Base-by-base conservation (phyloP, 345 rosid genomes). In the Physaria fendleri region DNA sequence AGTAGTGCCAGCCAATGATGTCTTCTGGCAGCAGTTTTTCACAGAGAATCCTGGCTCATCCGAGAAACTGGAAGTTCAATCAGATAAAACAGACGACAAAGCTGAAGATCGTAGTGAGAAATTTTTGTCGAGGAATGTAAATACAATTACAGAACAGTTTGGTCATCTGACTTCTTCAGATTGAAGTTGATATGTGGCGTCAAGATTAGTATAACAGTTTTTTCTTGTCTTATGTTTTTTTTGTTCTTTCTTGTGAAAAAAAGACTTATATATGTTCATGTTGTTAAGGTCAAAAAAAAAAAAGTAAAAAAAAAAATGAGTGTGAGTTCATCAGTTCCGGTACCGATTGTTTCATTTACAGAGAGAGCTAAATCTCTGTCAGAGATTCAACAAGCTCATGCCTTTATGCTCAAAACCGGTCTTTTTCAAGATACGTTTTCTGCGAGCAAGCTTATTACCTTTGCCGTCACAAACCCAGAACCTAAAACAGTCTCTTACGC, bases 1-100 rank as follows among this genome's bases (percentile, higher is more conserved):
- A 22, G 70, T 67, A 28, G 62, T 84, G 48, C 97, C 92, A 55
- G 86, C 54, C 28, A 93, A 93, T 67, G 99, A 93, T 77, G 75
- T 83, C 23, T 93, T 93, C 68, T 93, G 97, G 97, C 88, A 87
- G 62, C 97, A 93, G 76, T 81, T 90, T 78, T 83, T 93, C 75
- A n/a, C n/a, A n/a, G 97, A 93, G 77, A 85, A 81, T 74, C 99
- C 99, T 9, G 95, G 94, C 54, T 74, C 91, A 39, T 66, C 79
- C 0, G 90, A 85, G 4, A 48, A 71, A 15, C 77, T 77, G 44
- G 96, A 82, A 76, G 87, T 74, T 74, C 88, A 84, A 51, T 77
- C 82, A 33, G 87, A 84, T 64, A 79, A 77, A 43, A 82, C 76
- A 73, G 95, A 86, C 2, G 64, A 62, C 38, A 62, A 47, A 38